phyloP scores from a whole-genome alignment of 1,139 yeast species.

The Sugiyamaella neomexicana region DNA sequence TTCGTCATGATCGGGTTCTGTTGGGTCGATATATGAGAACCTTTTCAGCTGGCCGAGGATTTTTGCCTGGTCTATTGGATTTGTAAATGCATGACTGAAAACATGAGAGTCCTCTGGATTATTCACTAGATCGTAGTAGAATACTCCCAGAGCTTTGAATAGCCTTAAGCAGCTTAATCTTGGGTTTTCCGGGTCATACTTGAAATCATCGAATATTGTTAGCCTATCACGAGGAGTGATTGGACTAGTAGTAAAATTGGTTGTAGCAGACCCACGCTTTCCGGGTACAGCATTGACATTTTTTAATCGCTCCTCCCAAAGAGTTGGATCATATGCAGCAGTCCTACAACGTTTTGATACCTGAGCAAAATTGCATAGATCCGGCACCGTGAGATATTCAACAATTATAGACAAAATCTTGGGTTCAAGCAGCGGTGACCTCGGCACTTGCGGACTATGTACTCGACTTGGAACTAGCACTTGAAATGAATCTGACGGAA shows the following conservation, averaged over 20 bases:
- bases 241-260: background rate
- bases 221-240: too few species aligned
- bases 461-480: conserved; percentile 4
- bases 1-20: conserved; percentile 41
- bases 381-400: conserved; percentile 33
- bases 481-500: conserved; percentile 2
- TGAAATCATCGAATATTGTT: conserved; percentile 28
- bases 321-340: conserved; percentile 38
- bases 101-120: conserved; percentile 30
- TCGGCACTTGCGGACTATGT: background rate
- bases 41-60: conserved; percentile 33
- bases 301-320: conserved; percentile 56
- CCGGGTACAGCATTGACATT: conserved; percentile 41
- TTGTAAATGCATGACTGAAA: conserved; percentile 27
- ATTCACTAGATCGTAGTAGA: conserved; percentile 34
- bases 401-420: conserved; percentile 18
- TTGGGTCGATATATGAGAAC: conserved; percentile 45
- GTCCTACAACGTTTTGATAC: conserved; percentile 43
- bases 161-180: conserved; percentile 27
- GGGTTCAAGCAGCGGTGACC: conserved; percentile 1
- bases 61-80: conserved; percentile 37
- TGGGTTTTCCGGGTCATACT: conserved; percentile 27
- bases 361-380: conserved; percentile 33
- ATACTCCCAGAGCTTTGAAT: conserved; percentile 31
- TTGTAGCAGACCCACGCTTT: background rate